Evolutionary conservation across 78 protist species (phyloP), one percentile per base, ranked within the genome.

Genomic region (Guillardia theta): DNA sequence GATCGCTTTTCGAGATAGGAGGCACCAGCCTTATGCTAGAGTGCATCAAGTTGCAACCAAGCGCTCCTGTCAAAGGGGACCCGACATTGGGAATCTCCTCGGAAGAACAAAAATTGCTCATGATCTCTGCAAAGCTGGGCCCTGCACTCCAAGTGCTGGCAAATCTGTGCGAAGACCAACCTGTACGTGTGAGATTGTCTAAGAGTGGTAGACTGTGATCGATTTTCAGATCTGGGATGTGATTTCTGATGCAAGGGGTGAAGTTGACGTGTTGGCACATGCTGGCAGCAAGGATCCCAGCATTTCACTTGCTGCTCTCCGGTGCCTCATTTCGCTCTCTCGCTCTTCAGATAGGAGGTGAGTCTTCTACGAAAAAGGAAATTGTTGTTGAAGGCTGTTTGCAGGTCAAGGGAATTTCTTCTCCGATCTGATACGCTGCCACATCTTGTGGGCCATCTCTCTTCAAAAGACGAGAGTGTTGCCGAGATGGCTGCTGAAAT

Each of bases 401-500:
- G n/a, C n/a, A n/a, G n/a, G n/a, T 24, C 41, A 15, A 4, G 90
- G 6, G 90, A 78, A 18, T 8, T 43, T 18, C 50, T 78, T n/a
- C 90, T 78, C 43, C 47, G 24, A 36, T 0, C 18, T 18, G 90
- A 78, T 36, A 50, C 44, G 50, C 44, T 78, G 45, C 50, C 48
- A 22, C 30, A 30, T 10, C 90, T 78, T 18, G 48, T 78, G n/a
- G 90, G 90, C 41, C 90, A 43, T 18, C 90, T 78, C 53, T 22
- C 44, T 4, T 18, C 90, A 27, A 43, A 43, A 36, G 90, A 78
- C 48, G 48, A 43, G 90, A 1, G 9, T 8, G 24, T 0, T n/a
- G 90, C 90, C 53, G 90, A 43, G 90, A 78, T 78, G 90, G 18
- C 90, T 22, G 90, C 90, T 10, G 90, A n/a, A 36, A n/a, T 78